Evolutionary conservation across 2,329 filamentous ascomycete genomes (phyloP).

Genomic region (Fusarium sp.): DNA sequence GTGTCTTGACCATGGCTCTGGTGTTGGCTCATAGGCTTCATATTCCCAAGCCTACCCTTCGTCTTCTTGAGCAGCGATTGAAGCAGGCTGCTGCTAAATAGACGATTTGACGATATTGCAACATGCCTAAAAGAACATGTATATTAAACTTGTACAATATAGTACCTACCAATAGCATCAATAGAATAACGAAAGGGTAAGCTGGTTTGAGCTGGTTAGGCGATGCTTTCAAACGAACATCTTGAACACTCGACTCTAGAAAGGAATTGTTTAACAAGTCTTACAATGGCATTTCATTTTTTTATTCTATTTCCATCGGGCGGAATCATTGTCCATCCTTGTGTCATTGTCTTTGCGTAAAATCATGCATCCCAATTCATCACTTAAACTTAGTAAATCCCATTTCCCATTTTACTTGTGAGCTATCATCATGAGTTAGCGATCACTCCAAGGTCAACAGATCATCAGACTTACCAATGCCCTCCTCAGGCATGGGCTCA

Average conservation of each 20-base stretch:
- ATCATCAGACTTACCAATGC: slow-evolving; percentile 44
- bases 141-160: slow-evolving; percentile 47
- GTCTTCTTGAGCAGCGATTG: slow-evolving; percentile 68
- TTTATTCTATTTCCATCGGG: slow-evolving; percentile 30
- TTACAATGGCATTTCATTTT: slow-evolving; percentile 27
- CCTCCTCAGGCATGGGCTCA: slow-evolving; percentile 47
- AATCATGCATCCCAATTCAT: slow-evolving; percentile 26
- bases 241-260: slow-evolving; percentile 39
- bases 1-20: slow-evolving; percentile 84
- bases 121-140: slow-evolving; percentile 37
- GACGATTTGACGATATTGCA: slow-evolving; percentile 29
- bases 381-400: slow-evolving; percentile 3
- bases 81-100: slow-evolving; percentile 49
- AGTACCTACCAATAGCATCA: slow-evolving; percentile 35
- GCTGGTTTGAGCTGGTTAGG: slow-evolving; percentile 21
- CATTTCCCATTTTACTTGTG: slow-evolving; percentile 43
- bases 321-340: slow-evolving; percentile 13
- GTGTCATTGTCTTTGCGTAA: slow-evolving; percentile 47
- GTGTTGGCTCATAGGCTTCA: slow-evolving; percentile 84
- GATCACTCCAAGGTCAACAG: background rate
- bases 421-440: slow-evolving; percentile 36
- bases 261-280: slow-evolving; percentile 24
- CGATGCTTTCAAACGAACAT: slow-evolving; percentile 13
- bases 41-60: slow-evolving; percentile 75
- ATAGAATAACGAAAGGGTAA: slow-evolving; percentile 29